Conservation (phyloP, 176 grass and related monocot genomes). For the Cymbopogon citratus region DNA sequence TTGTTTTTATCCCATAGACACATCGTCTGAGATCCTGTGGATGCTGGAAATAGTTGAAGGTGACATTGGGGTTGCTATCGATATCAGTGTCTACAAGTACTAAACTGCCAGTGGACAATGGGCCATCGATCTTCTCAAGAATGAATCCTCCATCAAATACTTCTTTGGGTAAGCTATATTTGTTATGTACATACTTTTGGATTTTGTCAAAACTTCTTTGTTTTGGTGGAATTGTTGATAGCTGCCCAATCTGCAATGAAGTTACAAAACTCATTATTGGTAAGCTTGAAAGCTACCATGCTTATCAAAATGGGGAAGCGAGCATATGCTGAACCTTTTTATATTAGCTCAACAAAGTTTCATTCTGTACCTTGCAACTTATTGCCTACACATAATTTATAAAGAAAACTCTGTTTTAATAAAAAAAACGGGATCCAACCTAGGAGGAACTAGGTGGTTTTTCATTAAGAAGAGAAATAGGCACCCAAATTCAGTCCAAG, state of each 20-base stretch:
- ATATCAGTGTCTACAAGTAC: slow-evolving; percentile 46
- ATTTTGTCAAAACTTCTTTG: slow-evolving; percentile 58
- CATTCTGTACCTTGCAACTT: not conserved
- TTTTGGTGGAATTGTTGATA: slow-evolving; percentile 77
- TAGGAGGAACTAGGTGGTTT: no score
- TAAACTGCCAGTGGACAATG: slow-evolving; percentile 53
- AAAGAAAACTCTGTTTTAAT: not conserved
- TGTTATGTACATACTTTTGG: slow-evolving; percentile 50
- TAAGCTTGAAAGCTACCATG: not conserved
- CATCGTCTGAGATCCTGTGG: slow-evolving; percentile 60
- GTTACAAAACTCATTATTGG: slow-evolving; percentile 12
- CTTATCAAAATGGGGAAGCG: slow-evolving; percentile 16
- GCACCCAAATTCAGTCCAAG: no score
- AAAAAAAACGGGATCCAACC: no score
- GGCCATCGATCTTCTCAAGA: slow-evolving; percentile 73
- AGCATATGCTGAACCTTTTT: not conserved
- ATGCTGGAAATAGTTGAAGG: slow-evolving; percentile 84
- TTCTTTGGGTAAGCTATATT: slow-evolving; percentile 56
- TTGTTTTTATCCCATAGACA: slow-evolving; percentile 51
- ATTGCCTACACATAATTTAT: not conserved
- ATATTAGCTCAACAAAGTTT: not conserved
- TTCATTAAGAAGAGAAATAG: no score
- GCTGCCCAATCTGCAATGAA: slow-evolving; percentile 81
- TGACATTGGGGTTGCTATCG: slow-evolving; percentile 57
- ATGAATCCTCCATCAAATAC: slow-evolving; percentile 83